Conservation (phyloP, 768 basidiomycete species). For the Leccinellum albellum region DNA sequence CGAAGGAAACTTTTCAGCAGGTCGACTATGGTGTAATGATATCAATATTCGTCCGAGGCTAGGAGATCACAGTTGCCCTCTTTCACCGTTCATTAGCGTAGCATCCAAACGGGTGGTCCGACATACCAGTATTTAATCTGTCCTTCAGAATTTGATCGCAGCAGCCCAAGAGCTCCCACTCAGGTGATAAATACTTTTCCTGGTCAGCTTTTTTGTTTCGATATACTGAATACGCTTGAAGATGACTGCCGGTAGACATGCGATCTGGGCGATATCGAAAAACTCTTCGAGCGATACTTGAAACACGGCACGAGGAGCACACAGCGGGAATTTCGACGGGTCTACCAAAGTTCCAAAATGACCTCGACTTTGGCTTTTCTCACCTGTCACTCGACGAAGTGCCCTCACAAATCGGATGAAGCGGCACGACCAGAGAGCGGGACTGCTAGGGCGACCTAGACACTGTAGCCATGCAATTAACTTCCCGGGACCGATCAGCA, state of each 20-base stretch:
- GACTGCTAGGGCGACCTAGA: slow-evolving; percentile 42
- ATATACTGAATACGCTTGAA: slow-evolving; percentile 95
- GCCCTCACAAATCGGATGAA: slow-evolving; percentile 48
- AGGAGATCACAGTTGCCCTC: slow-evolving; percentile 96
- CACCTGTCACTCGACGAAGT: slow-evolving; percentile 60
- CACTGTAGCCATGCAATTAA: slow-evolving; percentile 46
- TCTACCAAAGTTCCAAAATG: slow-evolving; percentile 90
- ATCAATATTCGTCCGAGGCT: slow-evolving; percentile 88
- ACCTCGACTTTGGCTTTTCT: slow-evolving; percentile 88
- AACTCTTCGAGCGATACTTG: slow-evolving; percentile 85
- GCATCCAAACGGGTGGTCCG: not conserved
- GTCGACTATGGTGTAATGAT: slow-evolving; percentile 95
- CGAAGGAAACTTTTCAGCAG: slow-evolving; percentile 91
- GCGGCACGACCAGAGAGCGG: slow-evolving; percentile 36
- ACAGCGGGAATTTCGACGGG: slow-evolving; percentile 42
- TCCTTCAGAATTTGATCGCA: slow-evolving; percentile 93
- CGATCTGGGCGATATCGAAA: slow-evolving; percentile 84
- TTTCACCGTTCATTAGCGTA: slow-evolving; percentile 12
- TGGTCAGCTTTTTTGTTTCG: slow-evolving; percentile 91
- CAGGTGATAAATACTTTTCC: slow-evolving; percentile 96
- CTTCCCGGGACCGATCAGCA: slow-evolving; percentile 47
- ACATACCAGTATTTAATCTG: slow-evolving; percentile 83
- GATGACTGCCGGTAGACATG: slow-evolving; percentile 87
- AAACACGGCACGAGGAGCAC: slow-evolving; percentile 73
- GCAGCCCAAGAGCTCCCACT: slow-evolving; percentile 94